A percentile compares a stretch with the other conserved stretches of the same genome.
These are phyloP conservation scores for Huntiella bhutanensis DNA, from an alignment of 2,329 filamentous ascomycete genomes.

Conservation along the genomic window DNA sequence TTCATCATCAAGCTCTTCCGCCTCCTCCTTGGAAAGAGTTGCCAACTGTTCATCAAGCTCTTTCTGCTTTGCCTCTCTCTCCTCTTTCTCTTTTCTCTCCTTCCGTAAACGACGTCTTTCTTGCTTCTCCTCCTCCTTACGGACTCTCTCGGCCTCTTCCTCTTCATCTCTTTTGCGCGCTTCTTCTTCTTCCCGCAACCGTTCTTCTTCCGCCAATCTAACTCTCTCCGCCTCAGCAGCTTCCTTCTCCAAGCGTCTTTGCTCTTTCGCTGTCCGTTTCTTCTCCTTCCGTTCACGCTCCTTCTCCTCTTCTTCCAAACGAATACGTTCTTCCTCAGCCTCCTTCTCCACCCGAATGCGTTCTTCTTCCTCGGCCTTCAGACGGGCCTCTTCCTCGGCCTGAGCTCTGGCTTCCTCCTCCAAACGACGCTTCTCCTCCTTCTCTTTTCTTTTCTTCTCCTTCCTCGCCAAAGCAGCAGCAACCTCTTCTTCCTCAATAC, in stretches of 20 bases:
- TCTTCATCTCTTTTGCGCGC: conserved; percentile 11
- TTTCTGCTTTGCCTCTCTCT: conserved; percentile 13
- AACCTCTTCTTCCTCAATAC: conserved; percentile 17
- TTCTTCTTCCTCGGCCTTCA: conserved; percentile 12
- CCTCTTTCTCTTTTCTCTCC: conserved; percentile 14
- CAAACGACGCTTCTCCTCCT: conserved; percentile 15
- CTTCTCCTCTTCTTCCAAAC: conserved; percentile 14
- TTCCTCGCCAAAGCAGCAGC: conserved; percentile 13
- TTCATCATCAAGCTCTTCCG: conserved; percentile 13
- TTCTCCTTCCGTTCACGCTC: conserved; percentile 15
- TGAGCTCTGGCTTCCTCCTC: conserved; percentile 16
- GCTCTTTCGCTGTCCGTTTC: conserved; percentile 12
- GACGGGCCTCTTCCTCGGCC: conserved; percentile 7
- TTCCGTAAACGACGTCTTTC: neutral
- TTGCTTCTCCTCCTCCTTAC: conserved; percentile 8
- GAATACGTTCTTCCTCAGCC: conserved; percentile 11
- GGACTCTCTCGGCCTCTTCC: conserved; percentile 13
- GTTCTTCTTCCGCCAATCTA: conserved; percentile 9
- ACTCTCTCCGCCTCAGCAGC: conserved; percentile 14
- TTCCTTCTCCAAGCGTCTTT: conserved; percentile 20
- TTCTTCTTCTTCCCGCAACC: conserved; percentile 13
- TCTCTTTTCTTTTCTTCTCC: conserved; percentile 11
- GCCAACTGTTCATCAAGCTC: conserved; percentile 14
- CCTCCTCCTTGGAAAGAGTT: conserved; percentile 16
- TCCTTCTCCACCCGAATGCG: conserved; percentile 12